Base-by-base conservation (phyloP, 106 monocot genomes). In the Phalaenopsis aphrodite region DNA sequence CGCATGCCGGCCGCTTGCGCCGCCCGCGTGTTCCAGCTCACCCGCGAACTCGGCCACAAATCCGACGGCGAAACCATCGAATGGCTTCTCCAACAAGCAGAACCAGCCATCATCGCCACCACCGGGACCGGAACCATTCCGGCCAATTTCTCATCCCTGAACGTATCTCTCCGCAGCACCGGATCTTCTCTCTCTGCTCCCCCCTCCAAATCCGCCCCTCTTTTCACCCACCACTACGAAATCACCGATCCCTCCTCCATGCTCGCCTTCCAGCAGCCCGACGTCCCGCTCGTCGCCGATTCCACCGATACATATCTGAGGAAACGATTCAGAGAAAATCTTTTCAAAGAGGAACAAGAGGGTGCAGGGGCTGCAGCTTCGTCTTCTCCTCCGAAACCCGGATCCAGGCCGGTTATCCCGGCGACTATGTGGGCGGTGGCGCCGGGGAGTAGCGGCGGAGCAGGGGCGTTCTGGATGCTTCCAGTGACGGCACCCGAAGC, bases 381-480 rank as follows among this genome's bases (percentile, higher is more conserved):
- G 4, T 86, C 89, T 5, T 82, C 88, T 7, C 56, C 84, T 1
- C 75, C 87, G 4, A 82, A 79, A 2, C 46, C 1, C 46, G 75
- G 1, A 3, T 76, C 4, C 21, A 41, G 4, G 78, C 86, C 9
- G 37, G 81, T 2, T 37, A 71, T 7, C 78, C 84, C 30, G 18
- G 84, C 89, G 56, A 88, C 96, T 87, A 91, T 93, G 96, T 93
- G 93, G 96, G 90, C 96, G 2, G 85, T 89, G 17, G 89, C 85
- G 5, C 85, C 89, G 6, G 23, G 82, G 16, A 87, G 67, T 76
- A 83, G 78, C 19, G 83, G 82, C 1, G 90, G 80, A 1, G 83
- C 83, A 0, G 95, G 93, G 0, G 89, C 89, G 1, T 96, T 96
- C 90, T 96, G 96, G 96, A 96, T 96, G 96, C 91, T 96, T 7